A percentile compares a stretch with the other conserved stretches of the same genome.
These are phyloP conservation scores for Ilyonectria mors-panacis DNA, from an alignment of 2,329 filamentous ascomycete species.

Conservation along the genomic window DNA sequence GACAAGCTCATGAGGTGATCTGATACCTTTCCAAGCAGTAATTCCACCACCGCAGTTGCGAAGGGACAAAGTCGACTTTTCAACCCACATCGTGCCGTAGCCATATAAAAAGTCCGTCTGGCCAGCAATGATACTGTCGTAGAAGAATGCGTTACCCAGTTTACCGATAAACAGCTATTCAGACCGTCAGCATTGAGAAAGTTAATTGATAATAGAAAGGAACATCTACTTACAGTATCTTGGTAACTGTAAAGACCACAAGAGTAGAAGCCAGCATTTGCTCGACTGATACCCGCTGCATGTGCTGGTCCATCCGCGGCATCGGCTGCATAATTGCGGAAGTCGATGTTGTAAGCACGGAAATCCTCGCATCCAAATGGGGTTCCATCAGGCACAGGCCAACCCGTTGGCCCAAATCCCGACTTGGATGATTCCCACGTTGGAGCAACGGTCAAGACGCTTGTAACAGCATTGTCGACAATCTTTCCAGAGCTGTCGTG, in stretches of 20 bases:
- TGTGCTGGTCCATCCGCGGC: slow-evolving; percentile 69
- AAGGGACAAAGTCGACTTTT: slow-evolving; percentile 67
- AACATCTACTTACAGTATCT: slow-evolving; percentile 66
- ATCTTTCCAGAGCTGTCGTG: slow-evolving; percentile 54
- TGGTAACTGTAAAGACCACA: slow-evolving; percentile 78
- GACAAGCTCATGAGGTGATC: too few relatives aligned
- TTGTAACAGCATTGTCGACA: slow-evolving; percentile 74
- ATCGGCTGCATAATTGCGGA: slow-evolving; percentile 71
- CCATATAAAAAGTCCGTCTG: slow-evolving; percentile 80
- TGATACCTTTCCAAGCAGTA: slow-evolving; percentile 73
- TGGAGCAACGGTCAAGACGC: slow-evolving; percentile 73
- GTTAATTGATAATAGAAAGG: too few relatives aligned
- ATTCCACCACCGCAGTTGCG: slow-evolving; percentile 76
- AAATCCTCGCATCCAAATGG: slow-evolving; percentile 76
- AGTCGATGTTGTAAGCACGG: slow-evolving; percentile 77
- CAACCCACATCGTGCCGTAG: slow-evolving; percentile 75
- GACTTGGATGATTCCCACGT: slow-evolving; percentile 75
- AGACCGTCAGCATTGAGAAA: neutral
- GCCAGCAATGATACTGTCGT: slow-evolving; percentile 72
- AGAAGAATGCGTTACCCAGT: slow-evolving; percentile 76
- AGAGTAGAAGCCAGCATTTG: slow-evolving; percentile 78
- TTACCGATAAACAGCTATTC: slow-evolving; percentile 74
- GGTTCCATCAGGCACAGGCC: slow-evolving; percentile 71
- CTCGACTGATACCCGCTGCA: slow-evolving; percentile 72
- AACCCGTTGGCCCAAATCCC: slow-evolving; percentile 73